Evolutionary conservation across 352 stramenopile species (phyloP).

Genomic region (Pythium diclinum): DNA sequence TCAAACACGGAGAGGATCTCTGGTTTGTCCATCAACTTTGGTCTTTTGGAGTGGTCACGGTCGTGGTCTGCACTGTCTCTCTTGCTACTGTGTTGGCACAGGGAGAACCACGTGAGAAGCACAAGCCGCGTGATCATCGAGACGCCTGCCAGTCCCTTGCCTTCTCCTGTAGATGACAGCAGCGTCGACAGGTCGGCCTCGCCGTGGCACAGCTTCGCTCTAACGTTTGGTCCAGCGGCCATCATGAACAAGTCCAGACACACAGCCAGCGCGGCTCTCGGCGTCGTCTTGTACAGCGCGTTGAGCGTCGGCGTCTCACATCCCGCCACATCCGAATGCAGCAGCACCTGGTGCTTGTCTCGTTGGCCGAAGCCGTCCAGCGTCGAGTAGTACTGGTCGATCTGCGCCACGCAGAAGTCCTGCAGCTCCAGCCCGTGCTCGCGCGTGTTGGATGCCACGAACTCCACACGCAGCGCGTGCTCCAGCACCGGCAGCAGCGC

Average conservation of each 20-base stretch:
- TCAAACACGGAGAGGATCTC: slow-evolving; percentile 8
- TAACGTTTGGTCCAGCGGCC: slow-evolving; percentile 54
- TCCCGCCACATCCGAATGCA: slow-evolving; percentile 36
- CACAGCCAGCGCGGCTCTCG: slow-evolving; percentile 36
- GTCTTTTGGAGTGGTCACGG: not conserved
- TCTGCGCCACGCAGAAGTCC: slow-evolving; percentile 48
- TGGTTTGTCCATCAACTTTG: not conserved
- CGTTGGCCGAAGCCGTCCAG: slow-evolving; percentile 74
- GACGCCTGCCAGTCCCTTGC: not conserved
- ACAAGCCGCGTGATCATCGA: slow-evolving; percentile 38
- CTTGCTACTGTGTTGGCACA: slow-evolving; percentile 2
- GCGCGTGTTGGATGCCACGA: slow-evolving; percentile 43
- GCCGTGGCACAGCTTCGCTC: slow-evolving; percentile 70
- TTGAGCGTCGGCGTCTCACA: slow-evolving; percentile 24
- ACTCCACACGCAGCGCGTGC: slow-evolving; percentile 55
- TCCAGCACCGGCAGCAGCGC: slow-evolving; percentile 62
- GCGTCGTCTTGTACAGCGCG: slow-evolving; percentile 47
- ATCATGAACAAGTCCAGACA: slow-evolving; percentile 81
- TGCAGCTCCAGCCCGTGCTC: slow-evolving; percentile 20
- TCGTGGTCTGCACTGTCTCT: not conserved
- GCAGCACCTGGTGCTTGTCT: slow-evolving; percentile 72
- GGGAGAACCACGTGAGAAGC: slow-evolving; percentile 31
- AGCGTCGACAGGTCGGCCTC: slow-evolving; percentile 46
- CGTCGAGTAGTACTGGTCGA: slow-evolving; percentile 76
- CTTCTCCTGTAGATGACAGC: not conserved